Conservation (phyloP, 257 asterid species). For the Lycium ferocissimum region DNA sequence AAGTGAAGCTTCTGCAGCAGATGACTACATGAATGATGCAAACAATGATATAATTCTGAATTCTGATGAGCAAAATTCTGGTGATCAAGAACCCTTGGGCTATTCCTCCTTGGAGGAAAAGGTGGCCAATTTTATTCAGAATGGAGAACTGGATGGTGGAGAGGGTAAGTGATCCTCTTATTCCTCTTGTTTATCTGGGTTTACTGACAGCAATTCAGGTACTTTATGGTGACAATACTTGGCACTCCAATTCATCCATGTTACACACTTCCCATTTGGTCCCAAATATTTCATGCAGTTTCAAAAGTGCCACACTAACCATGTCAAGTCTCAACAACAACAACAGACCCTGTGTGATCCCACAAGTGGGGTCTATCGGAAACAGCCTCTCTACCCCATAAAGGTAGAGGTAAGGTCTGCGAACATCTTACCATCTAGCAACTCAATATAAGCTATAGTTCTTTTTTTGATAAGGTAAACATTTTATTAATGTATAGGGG, state of each 20-base stretch:
- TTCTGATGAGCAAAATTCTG: slow-evolving; percentile 18
- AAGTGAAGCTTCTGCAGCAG: slow-evolving; percentile 22
- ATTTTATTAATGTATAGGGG: background rate
- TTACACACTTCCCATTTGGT: background rate
- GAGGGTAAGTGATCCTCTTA: slow-evolving; percentile 54
- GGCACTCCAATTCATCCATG: slow-evolving; percentile 2
- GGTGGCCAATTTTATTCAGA: slow-evolving; percentile 59
- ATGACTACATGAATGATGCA: slow-evolving; percentile 1
- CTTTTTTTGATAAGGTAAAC: background rate
- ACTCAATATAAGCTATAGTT: background rate
- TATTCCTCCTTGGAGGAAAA: slow-evolving; percentile 43
- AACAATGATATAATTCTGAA: slow-evolving; percentile 22
- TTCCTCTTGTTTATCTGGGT: slow-evolving; percentile 9
- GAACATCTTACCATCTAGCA: background rate
- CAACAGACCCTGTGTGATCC: no score
- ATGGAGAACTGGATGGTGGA: slow-evolving; percentile 66
- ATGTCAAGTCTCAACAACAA: background rate
- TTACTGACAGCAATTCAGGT: background rate
- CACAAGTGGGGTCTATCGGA: no score
- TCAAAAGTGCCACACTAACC: background rate
- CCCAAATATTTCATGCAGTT: background rate
- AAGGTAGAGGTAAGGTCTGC: no score
- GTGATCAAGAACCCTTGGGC: slow-evolving; percentile 31
- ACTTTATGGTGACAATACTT: background rate
- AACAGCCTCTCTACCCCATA: no score